Base-by-base conservation (phyloP, 169 alveolate genomes). In the Besnoitia besnoiti region DNA sequence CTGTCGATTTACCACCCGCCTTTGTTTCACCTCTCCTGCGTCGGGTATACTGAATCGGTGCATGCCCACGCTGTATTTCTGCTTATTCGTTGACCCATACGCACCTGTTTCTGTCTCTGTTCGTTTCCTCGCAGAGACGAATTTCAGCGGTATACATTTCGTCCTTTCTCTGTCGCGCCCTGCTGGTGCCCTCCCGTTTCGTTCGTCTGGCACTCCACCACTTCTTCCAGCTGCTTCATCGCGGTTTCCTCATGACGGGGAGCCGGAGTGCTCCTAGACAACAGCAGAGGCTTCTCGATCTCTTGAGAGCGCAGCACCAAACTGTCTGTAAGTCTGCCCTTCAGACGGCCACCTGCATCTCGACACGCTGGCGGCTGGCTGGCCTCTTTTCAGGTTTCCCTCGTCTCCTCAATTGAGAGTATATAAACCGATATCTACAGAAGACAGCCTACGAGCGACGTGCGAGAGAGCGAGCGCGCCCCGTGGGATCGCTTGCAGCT, bases 111-210 rank as follows among this genome's bases (percentile, higher is more conserved):
- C 77, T 61, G 40, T 24, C 7, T 4, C n/a, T 61, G 37, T 61
- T 7, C 37, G 40, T 61, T 3, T 67, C 82, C n/a, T 67, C 30
- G 10, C 90, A 85, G 90, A 42, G 90, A 21, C 90, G 90, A 35
- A 85, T 50, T 35, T 12, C 80, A 42, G 46, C 59, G 46, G 33
- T 35, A 40, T 85, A 85, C 90, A 85, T 85, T 47, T 42, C 90
- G 12, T 85, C 90, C 59, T 85, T 50, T 33, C 55, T 85, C 79
- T 85, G 90, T 55, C 76, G 90, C 21, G 90, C 90, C 0, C 80
- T 14, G 35, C 37, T 37, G 55, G 49, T 85, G 44, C 90, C 90
- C n/a, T 75, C 62, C 16, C 62, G 90, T 39, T 47, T 82, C 75
- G 75, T 49, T 47, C 47, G 76, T 49, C 76, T 49, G 7, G 62